These are phyloP conservation scores for Rhodomyrtus psidioides DNA, from an alignment of 441 rosid genomes.

Conservation along the genomic window DNA sequence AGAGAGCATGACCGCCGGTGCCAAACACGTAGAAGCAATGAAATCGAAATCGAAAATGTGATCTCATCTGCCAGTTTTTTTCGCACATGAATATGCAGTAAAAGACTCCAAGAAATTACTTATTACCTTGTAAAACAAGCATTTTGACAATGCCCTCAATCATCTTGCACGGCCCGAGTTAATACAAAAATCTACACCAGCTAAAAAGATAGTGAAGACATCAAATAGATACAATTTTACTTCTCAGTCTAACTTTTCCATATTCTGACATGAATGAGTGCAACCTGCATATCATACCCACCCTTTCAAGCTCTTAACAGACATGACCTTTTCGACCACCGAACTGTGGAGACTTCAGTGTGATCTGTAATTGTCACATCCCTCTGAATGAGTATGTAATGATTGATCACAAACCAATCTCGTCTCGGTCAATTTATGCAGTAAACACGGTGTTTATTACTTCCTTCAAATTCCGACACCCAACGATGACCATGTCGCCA, in stretches of 20 bases:
- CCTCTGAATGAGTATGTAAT: not conserved
- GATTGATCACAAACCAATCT: not conserved
- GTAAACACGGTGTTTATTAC: slow-evolving; percentile 54
- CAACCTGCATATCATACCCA: not conserved
- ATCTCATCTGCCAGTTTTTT: not conserved
- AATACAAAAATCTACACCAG: not conserved
- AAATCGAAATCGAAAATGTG: not conserved
- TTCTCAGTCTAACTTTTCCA: not conserved
- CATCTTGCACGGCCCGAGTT: not conserved
- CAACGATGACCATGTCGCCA: slow-evolving; percentile 37
- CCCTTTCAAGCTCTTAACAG: not conserved
- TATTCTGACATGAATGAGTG: not conserved
- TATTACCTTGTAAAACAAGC: not conserved
- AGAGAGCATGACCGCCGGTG: not conserved
- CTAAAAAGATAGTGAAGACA: not conserved
- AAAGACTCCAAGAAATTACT: not conserved
- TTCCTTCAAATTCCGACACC: slow-evolving; percentile 70
- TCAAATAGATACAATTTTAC: not conserved
- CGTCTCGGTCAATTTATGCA: not conserved
- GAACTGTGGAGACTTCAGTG: not conserved
- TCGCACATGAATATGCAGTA: not conserved
- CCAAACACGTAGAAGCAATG: not conserved
- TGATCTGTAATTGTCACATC: not conserved
- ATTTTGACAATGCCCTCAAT: not conserved
- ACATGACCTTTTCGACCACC: not conserved